Conservation (phyloP, 768 basidiomycete species). For the Agaricus bisporus region DNA sequence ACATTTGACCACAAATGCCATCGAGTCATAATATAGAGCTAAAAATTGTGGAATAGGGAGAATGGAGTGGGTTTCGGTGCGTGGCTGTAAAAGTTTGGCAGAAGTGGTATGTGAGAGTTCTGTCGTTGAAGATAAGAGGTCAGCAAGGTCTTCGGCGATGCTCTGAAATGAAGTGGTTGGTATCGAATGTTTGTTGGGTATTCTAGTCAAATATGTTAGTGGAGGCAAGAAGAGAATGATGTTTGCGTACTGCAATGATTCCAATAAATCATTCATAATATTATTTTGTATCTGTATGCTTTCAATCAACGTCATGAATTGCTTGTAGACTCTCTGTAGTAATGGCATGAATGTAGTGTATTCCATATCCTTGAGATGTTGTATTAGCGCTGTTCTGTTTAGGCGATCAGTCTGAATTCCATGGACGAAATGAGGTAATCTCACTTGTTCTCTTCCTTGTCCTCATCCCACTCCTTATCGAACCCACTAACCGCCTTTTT, state of each 20-base stretch:
- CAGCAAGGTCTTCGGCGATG: constrained; percentile 61
- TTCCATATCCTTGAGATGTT: constrained; percentile 57
- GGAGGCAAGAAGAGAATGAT: not conserved
- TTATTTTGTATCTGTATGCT: constrained; percentile 57
- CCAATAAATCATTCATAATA: constrained; percentile 54
- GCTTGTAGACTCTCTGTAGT: constrained; percentile 54
- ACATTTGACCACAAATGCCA: constrained; percentile 85
- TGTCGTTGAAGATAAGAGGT: constrained; percentile 72
- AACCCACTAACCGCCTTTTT: constrained; percentile 49
- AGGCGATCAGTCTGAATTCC: not conserved
- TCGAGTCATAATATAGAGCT: constrained; percentile 75
- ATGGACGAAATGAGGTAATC: not conserved
- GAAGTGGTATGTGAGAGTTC: constrained; percentile 83
- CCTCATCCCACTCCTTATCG: constrained; percentile 44
- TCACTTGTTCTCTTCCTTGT: constrained; percentile 17
- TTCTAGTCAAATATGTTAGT: not conserved
- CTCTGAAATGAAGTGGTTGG: constrained; percentile 17
- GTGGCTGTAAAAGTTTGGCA: constrained; percentile 69
- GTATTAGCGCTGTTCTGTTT: constrained; percentile 39
- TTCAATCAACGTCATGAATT: constrained; percentile 59
- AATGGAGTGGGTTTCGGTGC: constrained; percentile 73
- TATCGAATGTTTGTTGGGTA: not conserved
- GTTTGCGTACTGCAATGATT: constrained; percentile 30
- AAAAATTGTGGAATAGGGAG: constrained; percentile 73
- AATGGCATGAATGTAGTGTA: constrained; percentile 64